A percentile compares a stretch with the other conserved stretches of the same genome.
Conservation (phyloP, 1,139 yeast species). For the Keqinozyma sinolaborantium region DNA sequence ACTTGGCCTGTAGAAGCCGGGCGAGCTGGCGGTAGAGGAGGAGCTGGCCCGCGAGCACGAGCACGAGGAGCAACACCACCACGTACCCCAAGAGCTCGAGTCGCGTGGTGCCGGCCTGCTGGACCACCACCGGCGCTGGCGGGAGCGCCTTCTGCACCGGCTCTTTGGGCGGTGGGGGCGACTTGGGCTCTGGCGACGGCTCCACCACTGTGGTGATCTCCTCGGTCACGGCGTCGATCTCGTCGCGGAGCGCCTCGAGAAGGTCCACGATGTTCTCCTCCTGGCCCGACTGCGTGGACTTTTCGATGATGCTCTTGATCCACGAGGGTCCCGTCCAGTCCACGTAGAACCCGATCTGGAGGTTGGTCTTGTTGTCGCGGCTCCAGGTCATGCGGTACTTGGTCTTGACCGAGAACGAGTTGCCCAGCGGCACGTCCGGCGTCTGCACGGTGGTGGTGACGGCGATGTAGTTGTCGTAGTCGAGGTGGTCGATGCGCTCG, state of each 20-base stretch:
- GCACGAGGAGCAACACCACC: not conserved
- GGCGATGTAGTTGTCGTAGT: constrained; percentile 33
- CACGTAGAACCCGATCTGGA: constrained; percentile 41
- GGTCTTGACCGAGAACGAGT: constrained; percentile 48
- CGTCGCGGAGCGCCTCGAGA: constrained; percentile 24
- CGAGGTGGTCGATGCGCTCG: constrained; percentile 41
- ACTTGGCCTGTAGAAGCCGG: not conserved
- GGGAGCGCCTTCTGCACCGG: not conserved
- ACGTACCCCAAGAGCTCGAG: no score
- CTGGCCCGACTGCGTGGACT: constrained; percentile 48
- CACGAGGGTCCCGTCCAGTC: constrained; percentile 58
- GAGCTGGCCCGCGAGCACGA: not conserved
- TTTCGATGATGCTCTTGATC: constrained; percentile 54
- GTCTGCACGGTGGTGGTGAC: constrained; percentile 41
- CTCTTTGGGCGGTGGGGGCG: not conserved
- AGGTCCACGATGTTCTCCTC: constrained; percentile 33
- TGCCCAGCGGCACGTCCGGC: constrained; percentile 63
- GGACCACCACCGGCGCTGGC: not conserved
- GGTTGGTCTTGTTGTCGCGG: constrained; percentile 32
- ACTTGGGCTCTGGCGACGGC: constrained; percentile 4
- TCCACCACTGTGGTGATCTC: constrained; percentile 7
- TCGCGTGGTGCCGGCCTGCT: no score
- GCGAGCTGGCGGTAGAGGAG: not conserved
- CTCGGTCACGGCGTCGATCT: constrained; percentile 22
- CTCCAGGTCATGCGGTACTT: constrained; percentile 50